Evolutionary conservation across 1,284 basidiomycete genomes (phyloP), one percentile per base, ranked within the genome.

Genomic region (Heterobasidion irregulare): DNA sequence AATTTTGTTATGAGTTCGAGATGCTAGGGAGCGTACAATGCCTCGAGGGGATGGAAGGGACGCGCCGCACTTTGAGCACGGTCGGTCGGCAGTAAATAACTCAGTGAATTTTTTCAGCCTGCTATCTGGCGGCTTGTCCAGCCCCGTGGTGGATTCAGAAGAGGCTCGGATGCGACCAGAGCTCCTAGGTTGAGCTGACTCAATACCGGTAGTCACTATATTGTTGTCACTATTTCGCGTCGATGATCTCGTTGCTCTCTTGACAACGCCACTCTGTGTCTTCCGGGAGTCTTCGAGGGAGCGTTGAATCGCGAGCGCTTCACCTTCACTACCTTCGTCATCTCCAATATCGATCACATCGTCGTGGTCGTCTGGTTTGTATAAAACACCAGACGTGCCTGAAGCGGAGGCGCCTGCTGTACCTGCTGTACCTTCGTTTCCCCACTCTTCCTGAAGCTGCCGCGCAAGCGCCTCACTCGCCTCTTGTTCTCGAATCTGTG

Each of bases 401-500:
- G n/a, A 19, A 46, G 44, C 8, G 19, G 44, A 46, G 15, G 44
- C 19, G 19, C 46, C 15, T 16, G 44, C 16, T 45, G 26, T n/a
- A 41, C n/a, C 12, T 18, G 38, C 34, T 52, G 50, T 18, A 32
- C 52, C 35, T 52, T 43, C n/a, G 47, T 41, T 43, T 19, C 66
- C 57, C 63, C 63, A 69, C 54, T 71, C 67, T 6, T 62, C 55
- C 59, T 76, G 70, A 10, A 75, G 59, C 45, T 65, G 57, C 47
- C 54, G 64, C 0, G 73, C 74, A 19, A 75, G 66, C 8, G 62
- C 68, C 62, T 77, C 76, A 58, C 72, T 76, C 55, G 70, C 68
- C 60, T 78, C 75, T 53, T 73, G 73, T 38, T 72, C 70, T 49
- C 71, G 65, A 26, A 77, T 76, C 36, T 64, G 72, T 1, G 69